These are phyloP conservation scores for Raffaelea ambrosiae DNA, from an alignment of 2,329 filamentous ascomycete species.

Conservation along the genomic window DNA sequence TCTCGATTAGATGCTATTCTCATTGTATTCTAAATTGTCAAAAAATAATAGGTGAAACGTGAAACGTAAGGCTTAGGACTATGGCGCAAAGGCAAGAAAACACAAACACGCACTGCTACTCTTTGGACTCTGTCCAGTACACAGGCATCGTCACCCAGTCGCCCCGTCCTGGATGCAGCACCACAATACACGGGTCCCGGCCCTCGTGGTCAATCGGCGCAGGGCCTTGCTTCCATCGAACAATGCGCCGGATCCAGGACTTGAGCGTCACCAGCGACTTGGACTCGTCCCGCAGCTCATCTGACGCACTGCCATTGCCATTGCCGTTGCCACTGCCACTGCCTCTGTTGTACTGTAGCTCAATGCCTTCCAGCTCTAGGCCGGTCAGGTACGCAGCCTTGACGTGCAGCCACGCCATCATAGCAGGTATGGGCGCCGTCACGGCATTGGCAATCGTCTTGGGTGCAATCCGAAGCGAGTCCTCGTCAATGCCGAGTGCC, in stretches of 20 bases:
- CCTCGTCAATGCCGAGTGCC: constrained; percentile 2
- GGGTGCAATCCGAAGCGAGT: constrained; percentile 1
- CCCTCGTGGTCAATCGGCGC: constrained; percentile 11
- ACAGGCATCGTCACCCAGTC: constrained; percentile 15
- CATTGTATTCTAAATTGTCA: too few species aligned
- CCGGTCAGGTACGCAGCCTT: constrained; percentile 11
- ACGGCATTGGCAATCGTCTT: constrained; percentile 12
- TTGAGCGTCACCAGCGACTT: too few species aligned
- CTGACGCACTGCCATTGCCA: neutral
- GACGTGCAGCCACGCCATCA: constrained; percentile 16
- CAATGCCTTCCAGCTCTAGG: constrained; percentile 10
- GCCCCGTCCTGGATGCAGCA: constrained; percentile 14
- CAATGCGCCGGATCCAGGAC: constrained; percentile 9
- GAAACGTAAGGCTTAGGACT: neutral
- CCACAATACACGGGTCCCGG: constrained; percentile 12
- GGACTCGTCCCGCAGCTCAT: too few species aligned
- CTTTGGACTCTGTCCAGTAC: constrained; percentile 10
- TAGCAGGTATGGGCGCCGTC: constrained; percentile 12
- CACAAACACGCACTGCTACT: neutral
- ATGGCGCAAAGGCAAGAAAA: neutral
- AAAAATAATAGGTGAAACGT: too few species aligned
- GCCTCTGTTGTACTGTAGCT: constrained; percentile 10
- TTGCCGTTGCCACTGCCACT: constrained; percentile 1
- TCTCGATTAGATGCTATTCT: too few species aligned
- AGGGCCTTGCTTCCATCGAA: constrained; percentile 11